Percentiles rank a stretch among this genome's conserved stretches.
phyloP scores from a whole-genome alignment of 805 yeast genomes.

The Candida berthetii region DNA sequence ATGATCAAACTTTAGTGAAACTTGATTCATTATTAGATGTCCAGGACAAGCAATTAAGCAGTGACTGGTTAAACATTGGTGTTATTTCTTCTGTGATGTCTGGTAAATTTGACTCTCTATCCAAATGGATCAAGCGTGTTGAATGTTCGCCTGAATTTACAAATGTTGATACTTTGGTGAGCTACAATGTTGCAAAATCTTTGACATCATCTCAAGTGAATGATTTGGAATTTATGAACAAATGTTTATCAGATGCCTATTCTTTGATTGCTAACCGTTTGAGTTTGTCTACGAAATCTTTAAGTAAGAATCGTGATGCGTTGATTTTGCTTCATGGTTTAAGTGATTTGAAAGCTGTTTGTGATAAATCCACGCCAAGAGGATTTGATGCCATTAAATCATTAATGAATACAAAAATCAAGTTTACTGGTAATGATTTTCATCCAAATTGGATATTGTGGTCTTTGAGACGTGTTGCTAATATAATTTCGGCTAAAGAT shows the following conservation, averaged over 20 bases:
- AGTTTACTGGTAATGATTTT: conserved; percentile 43
- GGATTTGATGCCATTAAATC: conserved; percentile 9
- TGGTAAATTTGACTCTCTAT: conserved; percentile 45
- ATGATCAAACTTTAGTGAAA: conserved; percentile 39
- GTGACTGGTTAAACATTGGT: conserved; percentile 61
- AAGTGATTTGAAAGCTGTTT: conserved; percentile 44
- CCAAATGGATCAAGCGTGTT: conserved; percentile 52
- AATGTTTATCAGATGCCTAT: conserved; percentile 45
- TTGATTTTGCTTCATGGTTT: conserved; percentile 55
- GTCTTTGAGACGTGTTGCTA: conserved; percentile 50
- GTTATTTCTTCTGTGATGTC: conserved; percentile 68
- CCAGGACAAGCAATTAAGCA: conserved; percentile 3
- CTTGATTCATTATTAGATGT: conserved; percentile 9
- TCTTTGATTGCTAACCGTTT: conserved; percentile 55
- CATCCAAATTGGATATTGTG: conserved; percentile 54
- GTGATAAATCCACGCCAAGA: conserved; percentile 15
- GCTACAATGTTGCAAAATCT: conserved; percentile 61
- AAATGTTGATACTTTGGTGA: conserved; percentile 49
- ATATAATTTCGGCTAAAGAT: conserved; percentile 19
- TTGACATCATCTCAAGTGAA: conserved; percentile 35
- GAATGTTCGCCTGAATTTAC: conserved; percentile 36
- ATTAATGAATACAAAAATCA: conserved; percentile 16
- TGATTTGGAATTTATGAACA: conserved; percentile 26
- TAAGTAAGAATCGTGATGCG: conserved; percentile 40
- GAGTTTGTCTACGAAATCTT: conserved; percentile 42